These are phyloP conservation scores for Epicoccum nigrum DNA, from an alignment of 2,329 filamentous ascomycete species.

Conservation along the genomic window DNA sequence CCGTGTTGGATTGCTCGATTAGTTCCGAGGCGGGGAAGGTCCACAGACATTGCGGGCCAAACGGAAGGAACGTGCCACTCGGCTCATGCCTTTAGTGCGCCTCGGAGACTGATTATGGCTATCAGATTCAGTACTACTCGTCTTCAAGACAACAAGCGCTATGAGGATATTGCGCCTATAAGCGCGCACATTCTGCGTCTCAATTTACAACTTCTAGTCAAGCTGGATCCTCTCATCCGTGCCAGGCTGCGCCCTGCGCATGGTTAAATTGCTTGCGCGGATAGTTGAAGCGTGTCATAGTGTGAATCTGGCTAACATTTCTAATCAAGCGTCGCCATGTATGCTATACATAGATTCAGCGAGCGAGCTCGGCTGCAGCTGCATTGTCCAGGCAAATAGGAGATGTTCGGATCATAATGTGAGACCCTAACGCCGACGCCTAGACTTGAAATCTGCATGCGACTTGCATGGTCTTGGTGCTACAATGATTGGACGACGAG, in stretches of 20 bases:
- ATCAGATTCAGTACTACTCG: neutral
- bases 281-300: too few relatives aligned
- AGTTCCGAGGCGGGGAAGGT: conserved; percentile 13
- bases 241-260: too few relatives aligned
- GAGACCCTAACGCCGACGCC: conserved; percentile 6
- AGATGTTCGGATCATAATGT: conserved; percentile 11
- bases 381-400: conserved; percentile 4
- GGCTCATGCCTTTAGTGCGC: conserved; percentile 4
- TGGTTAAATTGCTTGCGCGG: too few relatives aligned
- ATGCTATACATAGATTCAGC: neutral
- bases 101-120: neutral
- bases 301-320: too few relatives aligned
- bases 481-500: neutral
- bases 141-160: conserved; percentile 1
- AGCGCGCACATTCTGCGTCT: neutral
- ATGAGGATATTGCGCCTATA: neutral
- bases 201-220: neutral
- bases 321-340: neutral
- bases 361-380: neutral
- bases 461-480: conserved; percentile 1
- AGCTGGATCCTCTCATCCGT: too few relatives aligned
- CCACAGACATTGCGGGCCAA: conserved; percentile 13
- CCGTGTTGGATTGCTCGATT: conserved; percentile 16
- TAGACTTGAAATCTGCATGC: neutral
- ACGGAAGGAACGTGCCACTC: conserved; percentile 18